A percentile compares a stretch with the other conserved stretches of the same genome.
phyloP scores from a whole-genome alignment of 2,329 filamentous ascomycete genomes.

The Paraphoma sp. region DNA sequence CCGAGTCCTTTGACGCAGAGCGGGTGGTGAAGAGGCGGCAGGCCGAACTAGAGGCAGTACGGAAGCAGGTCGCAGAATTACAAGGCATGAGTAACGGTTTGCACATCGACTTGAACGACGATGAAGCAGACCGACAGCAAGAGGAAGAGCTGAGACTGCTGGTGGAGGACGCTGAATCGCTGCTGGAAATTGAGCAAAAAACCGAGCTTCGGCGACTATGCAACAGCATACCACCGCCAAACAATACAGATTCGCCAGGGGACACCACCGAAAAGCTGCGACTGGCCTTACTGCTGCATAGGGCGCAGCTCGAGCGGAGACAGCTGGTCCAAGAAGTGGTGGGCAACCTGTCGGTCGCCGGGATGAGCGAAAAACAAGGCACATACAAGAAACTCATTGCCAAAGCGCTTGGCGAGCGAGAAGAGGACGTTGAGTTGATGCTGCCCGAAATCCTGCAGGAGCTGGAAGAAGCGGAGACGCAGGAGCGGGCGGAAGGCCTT shows the following conservation, averaged over 20 bases:
- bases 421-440: constrained; percentile 72
- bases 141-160: constrained; percentile 47
- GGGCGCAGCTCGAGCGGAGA: constrained; percentile 66
- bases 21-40: constrained; percentile 65
- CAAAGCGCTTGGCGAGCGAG: constrained; percentile 70
- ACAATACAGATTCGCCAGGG: constrained; percentile 42
- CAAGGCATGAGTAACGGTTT: constrained; percentile 39
- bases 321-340: constrained; percentile 72
- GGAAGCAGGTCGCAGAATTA: constrained; percentile 65
- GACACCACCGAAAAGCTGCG: constrained; percentile 60
- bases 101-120: constrained; percentile 43
- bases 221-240: constrained; percentile 24
- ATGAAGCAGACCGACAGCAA: constrained; percentile 44
- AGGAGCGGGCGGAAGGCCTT: constrained; percentile 43
- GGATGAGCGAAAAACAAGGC: constrained; percentile 75
- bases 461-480: constrained; percentile 55
- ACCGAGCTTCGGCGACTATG: constrained; percentile 45
- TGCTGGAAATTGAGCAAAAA: constrained; percentile 55
- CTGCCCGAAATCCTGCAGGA: constrained; percentile 58
- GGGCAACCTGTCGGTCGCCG: constrained; percentile 70
- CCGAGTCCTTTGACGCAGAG: constrained; percentile 55
- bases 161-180: constrained; percentile 49
- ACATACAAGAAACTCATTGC: constrained; percentile 74
- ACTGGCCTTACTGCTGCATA: constrained; percentile 65
- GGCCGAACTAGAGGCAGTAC: constrained; percentile 68